A percentile compares a stretch with the other conserved stretches of the same genome.
Conservation (phyloP, 2,329 filamentous ascomycete genomes). For the Penicillium sp. region DNA sequence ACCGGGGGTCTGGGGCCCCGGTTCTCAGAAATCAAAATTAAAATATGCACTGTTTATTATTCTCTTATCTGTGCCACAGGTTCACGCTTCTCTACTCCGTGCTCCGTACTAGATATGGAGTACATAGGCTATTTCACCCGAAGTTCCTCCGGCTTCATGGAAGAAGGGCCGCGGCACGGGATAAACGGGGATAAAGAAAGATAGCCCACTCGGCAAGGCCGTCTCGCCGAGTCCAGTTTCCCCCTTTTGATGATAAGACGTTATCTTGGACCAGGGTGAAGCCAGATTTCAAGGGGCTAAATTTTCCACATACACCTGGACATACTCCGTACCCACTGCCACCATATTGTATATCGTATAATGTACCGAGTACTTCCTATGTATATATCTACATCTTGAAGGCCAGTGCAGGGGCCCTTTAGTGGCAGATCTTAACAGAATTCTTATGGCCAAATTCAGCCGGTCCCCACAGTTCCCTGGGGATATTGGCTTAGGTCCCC, state of each 20-base stretch:
- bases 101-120: too few relatives aligned
- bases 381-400: neutral
- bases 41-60: neutral
- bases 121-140: neutral
- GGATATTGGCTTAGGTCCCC: neutral
- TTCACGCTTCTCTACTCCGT: neutral
- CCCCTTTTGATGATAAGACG: slow-evolving; percentile 5
- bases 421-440: slow-evolving; percentile 22
- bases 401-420: slow-evolving; percentile 12
- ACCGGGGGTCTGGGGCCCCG: slow-evolving; percentile 1
- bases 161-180: neutral
- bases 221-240: neutral
- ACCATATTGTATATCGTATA: neutral
- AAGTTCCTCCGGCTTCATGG: neutral
- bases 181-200: slow-evolving; percentile 15
- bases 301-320: neutral
- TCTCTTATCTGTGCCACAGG: neutral
- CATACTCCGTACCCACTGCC: neutral
- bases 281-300: too few relatives aligned
- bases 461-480: slow-evolving; percentile 4
- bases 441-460: neutral
- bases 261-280: neutral
- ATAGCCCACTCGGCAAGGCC: slow-evolving; percentile 17
- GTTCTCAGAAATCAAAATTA: neutral
- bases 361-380: neutral